Percentiles rank a stretch among this genome's conserved stretches.
These are phyloP conservation scores for Elaeis guineensis DNA, from an alignment of 176 grass and related monocot genomes.

Conservation along the genomic window DNA sequence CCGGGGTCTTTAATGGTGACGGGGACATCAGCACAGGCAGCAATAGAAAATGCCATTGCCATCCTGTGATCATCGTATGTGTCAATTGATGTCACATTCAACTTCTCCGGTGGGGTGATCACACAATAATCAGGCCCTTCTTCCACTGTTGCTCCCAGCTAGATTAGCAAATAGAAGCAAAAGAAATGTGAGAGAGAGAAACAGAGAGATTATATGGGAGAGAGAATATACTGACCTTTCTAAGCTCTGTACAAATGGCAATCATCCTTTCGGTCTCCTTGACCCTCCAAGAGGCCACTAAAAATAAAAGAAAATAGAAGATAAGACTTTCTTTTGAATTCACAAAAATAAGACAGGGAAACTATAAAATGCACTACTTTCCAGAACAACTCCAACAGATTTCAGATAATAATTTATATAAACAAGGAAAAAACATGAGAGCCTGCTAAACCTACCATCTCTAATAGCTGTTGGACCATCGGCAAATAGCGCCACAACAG, in stretches of 20 bases:
- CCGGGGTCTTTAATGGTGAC: slow-evolving; percentile 79
- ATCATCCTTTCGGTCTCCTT: slow-evolving; percentile 99
- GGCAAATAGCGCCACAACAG: slow-evolving; percentile 88
- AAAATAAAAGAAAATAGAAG: slow-evolving; percentile 11
- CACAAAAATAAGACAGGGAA: not conserved
- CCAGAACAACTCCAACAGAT: no score
- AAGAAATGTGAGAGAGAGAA: not conserved
- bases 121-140: slow-evolving; percentile 94
- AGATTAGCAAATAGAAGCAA: not conserved
- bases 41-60: slow-evolving; percentile 93
- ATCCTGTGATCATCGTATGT: slow-evolving; percentile 98
- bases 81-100: slow-evolving; percentile 65
- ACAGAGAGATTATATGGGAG: not conserved
- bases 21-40: slow-evolving; percentile 63
- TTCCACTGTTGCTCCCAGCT: slow-evolving; percentile 88
- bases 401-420: no score
- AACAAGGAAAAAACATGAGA: no score
- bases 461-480: slow-evolving; percentile 94
- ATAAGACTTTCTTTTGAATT: not conserved
- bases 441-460: slow-evolving; percentile 48
- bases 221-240: slow-evolving; percentile 44
- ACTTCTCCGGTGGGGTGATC: slow-evolving; percentile 80
- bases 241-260: slow-evolving; percentile 73
- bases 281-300: slow-evolving; percentile 99
- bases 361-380: not conserved